A percentile compares a stretch with the other conserved stretches of the same genome.
phyloP scores from a whole-genome alignment of 2,329 filamentous ascomycete species.

The Corniculantispora saksenae region DNA sequence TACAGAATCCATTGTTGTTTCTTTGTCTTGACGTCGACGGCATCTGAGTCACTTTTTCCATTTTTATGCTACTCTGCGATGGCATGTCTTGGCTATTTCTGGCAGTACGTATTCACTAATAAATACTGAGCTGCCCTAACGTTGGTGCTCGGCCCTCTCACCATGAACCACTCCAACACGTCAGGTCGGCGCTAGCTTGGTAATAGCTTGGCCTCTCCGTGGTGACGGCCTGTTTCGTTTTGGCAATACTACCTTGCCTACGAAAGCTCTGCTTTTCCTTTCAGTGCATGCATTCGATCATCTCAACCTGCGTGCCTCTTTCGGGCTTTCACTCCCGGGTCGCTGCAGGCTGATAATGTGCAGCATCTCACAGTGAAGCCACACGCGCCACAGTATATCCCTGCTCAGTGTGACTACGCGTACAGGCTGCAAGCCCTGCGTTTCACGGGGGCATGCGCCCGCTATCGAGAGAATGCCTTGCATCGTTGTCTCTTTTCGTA shows the following conservation, averaged over 20 bases:
- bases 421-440: background rate
- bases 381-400: background rate
- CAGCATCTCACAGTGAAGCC: background rate
- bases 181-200: background rate
- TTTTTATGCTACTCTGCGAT: background rate
- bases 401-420: background rate
- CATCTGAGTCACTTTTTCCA: slow-evolving; percentile 12
- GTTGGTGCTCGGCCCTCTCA: background rate
- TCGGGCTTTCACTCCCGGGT: background rate
- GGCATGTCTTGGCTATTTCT: slow-evolving; percentile 5
- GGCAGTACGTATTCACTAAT: background rate
- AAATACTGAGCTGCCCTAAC: no score
- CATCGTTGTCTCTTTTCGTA: background rate
- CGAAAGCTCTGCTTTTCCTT: background rate
- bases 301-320: background rate
- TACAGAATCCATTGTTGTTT: background rate
- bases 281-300: background rate
- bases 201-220: background rate
- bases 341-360: background rate
- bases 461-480: background rate
- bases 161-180: background rate
- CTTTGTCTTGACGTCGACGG: background rate
- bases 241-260: background rate
- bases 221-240: background rate
- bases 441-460: background rate